Base-by-base conservation (phyloP, 2,329 filamentous ascomycete species). In the Neopestalotiopsis rosae region DNA sequence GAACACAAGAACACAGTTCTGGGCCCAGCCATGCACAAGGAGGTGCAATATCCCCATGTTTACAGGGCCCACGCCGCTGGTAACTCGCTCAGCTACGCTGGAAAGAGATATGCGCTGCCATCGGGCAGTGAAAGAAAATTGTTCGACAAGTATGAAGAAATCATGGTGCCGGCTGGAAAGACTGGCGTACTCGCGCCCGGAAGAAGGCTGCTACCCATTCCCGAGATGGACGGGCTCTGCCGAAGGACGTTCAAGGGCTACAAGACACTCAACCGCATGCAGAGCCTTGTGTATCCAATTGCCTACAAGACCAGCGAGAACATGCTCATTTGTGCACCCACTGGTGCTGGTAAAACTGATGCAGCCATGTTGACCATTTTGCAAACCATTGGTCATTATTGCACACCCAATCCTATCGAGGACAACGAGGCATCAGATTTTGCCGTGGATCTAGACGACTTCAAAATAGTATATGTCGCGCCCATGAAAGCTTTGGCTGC, bases 401-500 rank as follows among this genome's bases (percentile, higher is more conserved):
- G 93, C 30, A 85, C 87, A 0, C 95, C 96, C 0, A 94, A 90
- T 73, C 95, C 95, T 0, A 86, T 92, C 10, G 93, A 97, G 68
- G 85, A 94, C 56, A 89, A 89, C 0, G 84, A 90, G 67, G 90
- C 92, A 0, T 90, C 87, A 0, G 92, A 97, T 52, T 98, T 98
- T 77, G 88, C 88, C 1, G 93, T 97, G n/a, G 87, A 92, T 69
- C 83, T 90, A 0, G 92, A 97, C 66, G 94, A 97, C 74, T 98
- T 98, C 87, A 98, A 99, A 81, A 95, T 99, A 74, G 94, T 99
- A 68, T 99, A 99, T 75, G 96, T 99, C 56, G 96, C 97, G 1
- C 97, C 96, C 0, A 99, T 99, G 97, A 99, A 99, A 81, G 97
- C 96, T 0, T 85, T 99, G 20, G 97, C 97, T 4, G 96, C 97